These are phyloP conservation scores for Thozetella sp. DNA, from an alignment of 495 filamentous ascomycete species.

Conservation along the genomic window DNA sequence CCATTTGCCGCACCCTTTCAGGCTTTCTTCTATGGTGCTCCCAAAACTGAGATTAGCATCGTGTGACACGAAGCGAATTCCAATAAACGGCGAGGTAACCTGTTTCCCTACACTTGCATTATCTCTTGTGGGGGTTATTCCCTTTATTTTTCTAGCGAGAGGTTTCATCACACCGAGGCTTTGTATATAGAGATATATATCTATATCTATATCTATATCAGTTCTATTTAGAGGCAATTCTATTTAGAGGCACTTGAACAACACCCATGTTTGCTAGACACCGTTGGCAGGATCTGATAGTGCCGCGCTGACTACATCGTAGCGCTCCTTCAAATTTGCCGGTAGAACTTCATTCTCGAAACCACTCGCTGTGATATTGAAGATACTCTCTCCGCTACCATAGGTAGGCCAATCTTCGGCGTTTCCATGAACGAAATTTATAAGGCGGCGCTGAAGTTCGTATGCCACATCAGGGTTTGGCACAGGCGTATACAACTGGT, in stretches of 20 bases:
- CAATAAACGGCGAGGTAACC: too few species aligned
- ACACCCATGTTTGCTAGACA: background rate
- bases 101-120: too few species aligned
- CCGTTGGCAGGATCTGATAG: background rate
- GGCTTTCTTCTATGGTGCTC: constrained; percentile 3
- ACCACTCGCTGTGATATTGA: background rate
- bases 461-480: background rate
- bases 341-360: background rate
- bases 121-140: too few species aligned
- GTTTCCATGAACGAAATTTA: background rate
- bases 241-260: background rate
- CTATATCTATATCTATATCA: too few species aligned
- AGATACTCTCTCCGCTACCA: constrained; percentile 3
- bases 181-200: too few species aligned
- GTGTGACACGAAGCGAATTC: background rate
- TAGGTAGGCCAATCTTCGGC: constrained; percentile 4
- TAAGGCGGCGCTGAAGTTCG: background rate
- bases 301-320: constrained; percentile 38
- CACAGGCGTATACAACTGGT: constrained; percentile 1
- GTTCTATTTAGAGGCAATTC: background rate
- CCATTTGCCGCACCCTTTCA: constrained; percentile 4
- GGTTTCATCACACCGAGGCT: too few species aligned
- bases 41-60: background rate
- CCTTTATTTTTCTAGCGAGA: too few species aligned
- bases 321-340: constrained; percentile 21